These are phyloP conservation scores for Sarcodon aspratus DNA, from an alignment of 768 basidiomycete species.

Conservation along the genomic window DNA sequence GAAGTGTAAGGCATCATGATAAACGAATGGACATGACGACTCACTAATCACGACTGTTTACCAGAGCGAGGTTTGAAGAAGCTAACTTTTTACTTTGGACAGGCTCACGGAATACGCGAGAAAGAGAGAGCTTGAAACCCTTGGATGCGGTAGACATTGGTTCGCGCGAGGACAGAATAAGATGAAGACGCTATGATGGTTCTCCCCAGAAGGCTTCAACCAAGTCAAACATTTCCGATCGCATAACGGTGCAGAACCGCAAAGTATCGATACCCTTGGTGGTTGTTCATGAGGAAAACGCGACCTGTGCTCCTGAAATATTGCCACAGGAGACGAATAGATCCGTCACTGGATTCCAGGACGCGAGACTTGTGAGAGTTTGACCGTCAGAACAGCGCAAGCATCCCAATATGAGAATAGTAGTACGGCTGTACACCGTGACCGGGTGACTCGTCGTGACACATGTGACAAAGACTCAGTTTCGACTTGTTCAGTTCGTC, in stretches of 20 bases:
- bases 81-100: conserved; percentile 1
- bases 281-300: no score
- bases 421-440: no score
- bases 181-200: not conserved
- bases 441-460: not conserved
- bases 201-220: not conserved
- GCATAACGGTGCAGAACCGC: no score
- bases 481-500: no score
- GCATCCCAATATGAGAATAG: not conserved
- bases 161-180: not conserved
- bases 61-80: conserved; percentile 6
- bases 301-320: not conserved
- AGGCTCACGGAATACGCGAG: not conserved
- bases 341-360: conserved; percentile 1
- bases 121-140: not conserved
- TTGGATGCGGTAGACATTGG: not conserved
- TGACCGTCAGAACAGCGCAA: not conserved
- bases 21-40: not conserved
- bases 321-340: not conserved
- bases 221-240: no score
- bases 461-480: no score
- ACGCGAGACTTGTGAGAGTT: conserved; percentile 7
- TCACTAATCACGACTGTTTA: conserved; percentile 14
- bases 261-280: not conserved
- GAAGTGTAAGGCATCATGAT: not conserved